phyloP scores from a whole-genome alignment of 148 eudicot genomes.

The Mesembryanthemum crystallinum region DNA sequence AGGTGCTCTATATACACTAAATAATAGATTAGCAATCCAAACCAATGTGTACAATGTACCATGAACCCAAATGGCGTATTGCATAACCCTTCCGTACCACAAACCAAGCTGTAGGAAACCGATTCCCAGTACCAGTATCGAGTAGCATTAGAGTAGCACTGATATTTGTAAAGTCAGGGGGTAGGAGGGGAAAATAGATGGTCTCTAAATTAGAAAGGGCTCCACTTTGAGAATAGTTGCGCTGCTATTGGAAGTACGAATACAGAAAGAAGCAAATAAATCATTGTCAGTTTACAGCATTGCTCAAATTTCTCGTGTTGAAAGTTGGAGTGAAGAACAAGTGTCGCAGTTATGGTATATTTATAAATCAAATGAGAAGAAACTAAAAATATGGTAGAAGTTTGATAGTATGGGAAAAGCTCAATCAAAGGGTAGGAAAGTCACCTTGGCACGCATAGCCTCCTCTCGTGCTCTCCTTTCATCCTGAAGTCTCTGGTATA shows the following conservation, averaged over 20 bases:
- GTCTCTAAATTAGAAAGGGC: not conserved
- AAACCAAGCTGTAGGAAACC: no score
- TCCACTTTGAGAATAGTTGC: not conserved
- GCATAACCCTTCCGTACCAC: no score
- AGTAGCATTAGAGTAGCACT: no score
- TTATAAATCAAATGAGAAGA: not conserved
- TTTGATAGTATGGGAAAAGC: not conserved
- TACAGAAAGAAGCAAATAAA: not conserved
- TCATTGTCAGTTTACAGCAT: slow-evolving; percentile 1
- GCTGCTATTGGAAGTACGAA: not conserved
- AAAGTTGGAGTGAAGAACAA: slow-evolving; percentile 1
- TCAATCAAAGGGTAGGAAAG: slow-evolving; percentile 11
- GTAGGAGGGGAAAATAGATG: not conserved
- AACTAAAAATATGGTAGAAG: not conserved
- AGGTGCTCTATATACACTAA: no score
- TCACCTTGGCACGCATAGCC: slow-evolving; percentile 76
- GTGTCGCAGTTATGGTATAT: slow-evolving; percentile 1
- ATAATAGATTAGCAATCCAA: no score
- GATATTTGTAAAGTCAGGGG: not conserved
- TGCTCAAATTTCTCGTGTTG: not conserved
- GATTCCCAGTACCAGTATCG: no score
- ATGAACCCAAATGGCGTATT: no score
- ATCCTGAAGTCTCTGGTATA: slow-evolving; percentile 66
- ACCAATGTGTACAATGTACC: no score
- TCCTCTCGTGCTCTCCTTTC: slow-evolving; percentile 71